Base-by-base conservation (phyloP, 2,329 filamentous ascomycete genomes). In the Trichoderma polysporum region DNA sequence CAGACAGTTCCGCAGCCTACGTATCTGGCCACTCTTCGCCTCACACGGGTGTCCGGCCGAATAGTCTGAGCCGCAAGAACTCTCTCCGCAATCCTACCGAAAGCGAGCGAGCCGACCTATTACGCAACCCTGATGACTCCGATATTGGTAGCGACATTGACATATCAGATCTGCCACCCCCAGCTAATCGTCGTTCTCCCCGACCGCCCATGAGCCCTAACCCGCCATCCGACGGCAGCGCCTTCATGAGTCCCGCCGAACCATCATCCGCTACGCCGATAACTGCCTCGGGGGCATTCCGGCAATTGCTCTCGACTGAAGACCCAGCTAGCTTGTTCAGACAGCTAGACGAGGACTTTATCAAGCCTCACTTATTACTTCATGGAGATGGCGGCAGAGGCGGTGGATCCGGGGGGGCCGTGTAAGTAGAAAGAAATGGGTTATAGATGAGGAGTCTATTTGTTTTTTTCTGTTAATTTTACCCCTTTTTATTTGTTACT, bases 261-360 rank as follows among this genome's bases (percentile, higher is more conserved):
- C 68, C 74, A 8, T 72, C 77, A 66, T 68, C 74, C 3, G 39
- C 71, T 59, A 71, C 81, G 56, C 80, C 85, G 49, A 81, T 93
- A n/a, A 91, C 88, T 31, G 92, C 92, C 12, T 86, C 88, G 22
- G 91, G 88, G 33, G 91, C 93, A 0, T 88, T 97, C 67, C 88
- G 89, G 66, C 91, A 94, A 75, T 82, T 99, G 9, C 88, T 97
- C 71, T 91, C 91, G 17, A 86, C 91, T 0, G 93, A 97, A 59
- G 95, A 99, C 76, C 93, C 96, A 52, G 91, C 92, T 10, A 93
- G 91, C 53, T 88, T 96, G 80, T 97, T 99, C 78, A 90, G 89
- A 71, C 94, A 97, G 79, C 82, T 99, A 68, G 95, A 99, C 77
- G 95, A 99, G 78, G 93, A 94, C 68, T 97, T 93, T 77, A 94